phyloP scores from a whole-genome alignment of 495 filamentous ascomycete species.

The Schizothecium vesticola region DNA sequence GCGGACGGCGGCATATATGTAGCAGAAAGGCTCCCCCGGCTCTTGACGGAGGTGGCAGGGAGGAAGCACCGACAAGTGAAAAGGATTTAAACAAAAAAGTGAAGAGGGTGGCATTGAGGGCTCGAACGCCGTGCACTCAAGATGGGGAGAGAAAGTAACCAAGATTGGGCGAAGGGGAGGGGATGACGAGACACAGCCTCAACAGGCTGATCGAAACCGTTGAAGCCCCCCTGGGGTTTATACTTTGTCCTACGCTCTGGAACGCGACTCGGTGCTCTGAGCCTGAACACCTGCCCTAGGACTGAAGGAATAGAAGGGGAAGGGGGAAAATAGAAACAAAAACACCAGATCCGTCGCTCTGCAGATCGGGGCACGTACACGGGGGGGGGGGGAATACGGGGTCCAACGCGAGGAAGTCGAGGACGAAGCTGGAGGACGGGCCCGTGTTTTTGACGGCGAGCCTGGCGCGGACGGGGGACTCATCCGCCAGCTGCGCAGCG shows the following conservation, averaged over 20 bases:
- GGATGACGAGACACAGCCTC: slow-evolving; percentile 8
- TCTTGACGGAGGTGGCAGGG: background rate
- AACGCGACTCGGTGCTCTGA: background rate
- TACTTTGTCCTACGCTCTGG: background rate
- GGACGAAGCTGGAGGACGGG: background rate
- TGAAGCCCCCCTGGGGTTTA: background rate
- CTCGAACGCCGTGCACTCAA: background rate
- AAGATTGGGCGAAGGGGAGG: background rate
- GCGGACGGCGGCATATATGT: background rate
- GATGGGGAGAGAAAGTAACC: background rate
- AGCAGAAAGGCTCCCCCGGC: background rate
- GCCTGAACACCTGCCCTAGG: background rate
- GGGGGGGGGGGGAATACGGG: background rate
- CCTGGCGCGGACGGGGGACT: background rate
- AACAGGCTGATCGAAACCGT: slow-evolving; percentile 2
- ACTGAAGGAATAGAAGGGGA: background rate
- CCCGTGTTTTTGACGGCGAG: slow-evolving; percentile 7
- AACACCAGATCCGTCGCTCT: background rate
- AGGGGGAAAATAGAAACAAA: background rate
- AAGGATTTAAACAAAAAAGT: background rate
- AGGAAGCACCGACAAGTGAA: background rate
- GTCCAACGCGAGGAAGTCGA: background rate
- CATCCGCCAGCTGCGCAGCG: slow-evolving; percentile 9
- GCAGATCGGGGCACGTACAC: background rate
- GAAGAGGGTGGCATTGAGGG: background rate